These are phyloP conservation scores for Jamesozyma lodderae DNA, from an alignment of 805 yeast genomes.

Conservation along the genomic window DNA sequence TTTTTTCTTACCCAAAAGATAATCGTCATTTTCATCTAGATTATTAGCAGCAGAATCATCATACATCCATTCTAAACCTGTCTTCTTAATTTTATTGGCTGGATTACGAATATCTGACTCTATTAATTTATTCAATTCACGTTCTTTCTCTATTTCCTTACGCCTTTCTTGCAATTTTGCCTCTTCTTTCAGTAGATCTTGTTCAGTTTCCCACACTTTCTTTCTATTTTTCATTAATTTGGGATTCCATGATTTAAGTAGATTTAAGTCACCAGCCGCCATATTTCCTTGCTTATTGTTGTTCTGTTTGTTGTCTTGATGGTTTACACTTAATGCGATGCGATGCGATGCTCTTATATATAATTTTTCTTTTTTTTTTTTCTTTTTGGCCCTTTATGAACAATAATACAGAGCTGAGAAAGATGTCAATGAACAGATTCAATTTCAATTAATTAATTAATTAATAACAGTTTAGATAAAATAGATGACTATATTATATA, in stretches of 20 bases:
- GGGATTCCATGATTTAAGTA: slow-evolving; percentile 96
- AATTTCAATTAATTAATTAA: too few relatives aligned
- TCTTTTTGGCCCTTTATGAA: too few relatives aligned
- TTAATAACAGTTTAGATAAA: too few relatives aligned
- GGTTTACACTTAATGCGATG: too few relatives aligned
- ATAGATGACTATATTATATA: too few relatives aligned
- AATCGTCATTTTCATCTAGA: slow-evolving; percentile 13
- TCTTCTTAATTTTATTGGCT: slow-evolving; percentile 19
- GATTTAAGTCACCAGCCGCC: slow-evolving; percentile 73
- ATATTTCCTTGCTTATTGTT: slow-evolving; percentile 19
- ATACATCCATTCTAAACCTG: slow-evolving; percentile 82
- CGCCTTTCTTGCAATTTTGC: slow-evolving; percentile 53
- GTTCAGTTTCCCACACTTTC: slow-evolving; percentile 77
- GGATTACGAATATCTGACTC: slow-evolving; percentile 35
- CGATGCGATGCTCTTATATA: too few relatives aligned
- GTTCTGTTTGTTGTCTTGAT: too few relatives aligned
- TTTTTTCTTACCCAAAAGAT: slow-evolving; percentile 17
- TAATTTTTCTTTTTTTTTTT: too few relatives aligned
- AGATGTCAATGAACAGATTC: too few relatives aligned
- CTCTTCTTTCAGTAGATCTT: slow-evolving; percentile 63
- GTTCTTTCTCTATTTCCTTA: slow-evolving; percentile 53
- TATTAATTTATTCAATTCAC: slow-evolving; percentile 49
- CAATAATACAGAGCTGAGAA: too few relatives aligned
- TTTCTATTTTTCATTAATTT: slow-evolving; percentile 75
- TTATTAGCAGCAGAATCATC: slow-evolving; percentile 32